Evolutionary conservation across 176 grass and related monocot genomes (phyloP).

Genomic region (Oryza glumipatula): DNA sequence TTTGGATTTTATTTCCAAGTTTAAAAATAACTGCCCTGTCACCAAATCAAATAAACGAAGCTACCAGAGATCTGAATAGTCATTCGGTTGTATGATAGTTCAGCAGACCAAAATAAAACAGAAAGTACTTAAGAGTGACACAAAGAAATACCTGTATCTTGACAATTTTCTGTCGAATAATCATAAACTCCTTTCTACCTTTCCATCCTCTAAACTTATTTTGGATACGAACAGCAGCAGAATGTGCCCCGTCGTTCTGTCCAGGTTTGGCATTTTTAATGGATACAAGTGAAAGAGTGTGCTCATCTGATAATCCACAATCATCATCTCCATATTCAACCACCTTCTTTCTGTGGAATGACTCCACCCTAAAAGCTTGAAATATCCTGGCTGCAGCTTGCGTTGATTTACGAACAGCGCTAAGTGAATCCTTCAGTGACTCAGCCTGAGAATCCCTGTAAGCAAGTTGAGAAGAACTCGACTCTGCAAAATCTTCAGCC

Average conservation of each 20-base stretch:
- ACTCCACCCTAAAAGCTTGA: conserved; percentile 96
- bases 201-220: conserved; percentile 99
- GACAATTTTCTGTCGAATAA: conserved; percentile 91
- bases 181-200: conserved; percentile 91
- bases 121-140: background rate
- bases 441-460: conserved; percentile 60
- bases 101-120: background rate
- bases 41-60: conserved; percentile 12
- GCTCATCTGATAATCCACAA: conserved; percentile 80
- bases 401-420: conserved; percentile 92
- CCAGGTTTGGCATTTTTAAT: conserved; percentile 66
- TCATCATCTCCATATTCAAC: conserved; percentile 81
- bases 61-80: conserved; percentile 6
- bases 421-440: conserved; percentile 83
- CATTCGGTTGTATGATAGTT: conserved; percentile 14
- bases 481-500: conserved; percentile 44
- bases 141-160: conserved; percentile 86
- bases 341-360: conserved; percentile 96
- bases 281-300: conserved; percentile 79
- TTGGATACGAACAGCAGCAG: conserved; percentile 92
- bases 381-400: conserved; percentile 95
- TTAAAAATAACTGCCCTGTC: background rate
- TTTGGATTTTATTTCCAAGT: background rate
- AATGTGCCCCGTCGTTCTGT: conserved; percentile 60
- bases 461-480: conserved; percentile 49